Evolutionary conservation across 306 rosid genomes (phyloP).

Genomic region (Mucuna pruriens): DNA sequence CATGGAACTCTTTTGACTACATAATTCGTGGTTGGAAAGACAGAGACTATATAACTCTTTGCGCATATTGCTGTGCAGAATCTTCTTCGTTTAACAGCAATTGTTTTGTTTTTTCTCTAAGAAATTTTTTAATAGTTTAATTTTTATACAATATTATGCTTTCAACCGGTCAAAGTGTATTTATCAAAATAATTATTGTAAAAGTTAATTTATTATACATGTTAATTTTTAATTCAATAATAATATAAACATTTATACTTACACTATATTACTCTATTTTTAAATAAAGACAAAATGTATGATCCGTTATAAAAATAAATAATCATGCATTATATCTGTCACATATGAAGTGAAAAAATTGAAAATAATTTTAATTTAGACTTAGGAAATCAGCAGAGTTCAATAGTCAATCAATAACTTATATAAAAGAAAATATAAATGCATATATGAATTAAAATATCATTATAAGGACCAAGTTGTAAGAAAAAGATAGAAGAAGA

Average conservation of each 20-base stretch:
- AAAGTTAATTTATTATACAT: too few species aligned
- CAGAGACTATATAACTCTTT: neutral
- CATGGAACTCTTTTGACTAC: neutral
- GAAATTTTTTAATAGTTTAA: too few species aligned
- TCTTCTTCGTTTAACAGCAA: neutral
- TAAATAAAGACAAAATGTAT: neutral
- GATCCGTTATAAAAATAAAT: neutral
- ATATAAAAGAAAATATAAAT: neutral
- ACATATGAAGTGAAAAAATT: neutral
- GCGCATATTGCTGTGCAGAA: neutral
- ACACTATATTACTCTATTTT: neutral
- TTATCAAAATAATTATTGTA: too few species aligned
- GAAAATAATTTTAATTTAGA: neutral
- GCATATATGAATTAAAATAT: neutral
- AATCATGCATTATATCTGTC: neutral
- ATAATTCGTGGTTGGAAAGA: neutral
- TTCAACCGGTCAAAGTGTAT: too few species aligned
- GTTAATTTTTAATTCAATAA: too few species aligned
- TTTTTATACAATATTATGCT: too few species aligned
- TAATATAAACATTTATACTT: too few species aligned
- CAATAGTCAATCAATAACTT: neutral
- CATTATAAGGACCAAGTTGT: neutral
- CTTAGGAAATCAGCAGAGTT: neutral
- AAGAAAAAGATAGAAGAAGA: neutral
- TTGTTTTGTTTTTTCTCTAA: neutral